Conservation (phyloP, 768 basidiomycete genomes). For the Lentinula sp. region DNA sequence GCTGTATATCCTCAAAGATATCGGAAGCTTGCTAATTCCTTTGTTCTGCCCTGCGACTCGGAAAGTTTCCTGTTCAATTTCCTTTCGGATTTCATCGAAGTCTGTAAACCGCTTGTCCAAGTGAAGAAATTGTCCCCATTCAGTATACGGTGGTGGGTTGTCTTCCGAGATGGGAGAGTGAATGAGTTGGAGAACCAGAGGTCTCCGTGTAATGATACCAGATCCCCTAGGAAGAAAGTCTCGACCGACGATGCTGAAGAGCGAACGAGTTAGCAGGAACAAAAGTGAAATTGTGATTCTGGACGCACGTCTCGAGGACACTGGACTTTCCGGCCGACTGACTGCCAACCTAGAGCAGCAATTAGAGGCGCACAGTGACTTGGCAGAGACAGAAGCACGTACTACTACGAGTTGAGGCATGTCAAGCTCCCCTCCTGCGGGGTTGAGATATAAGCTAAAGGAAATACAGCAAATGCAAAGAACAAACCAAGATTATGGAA, state of each 20-base stretch:
- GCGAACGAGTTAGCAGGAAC: slow-evolving; percentile 1
- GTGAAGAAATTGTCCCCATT: slow-evolving; percentile 98
- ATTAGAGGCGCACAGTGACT: slow-evolving; percentile 20
- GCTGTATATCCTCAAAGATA: slow-evolving; percentile 92
- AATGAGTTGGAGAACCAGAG: slow-evolving; percentile 92
- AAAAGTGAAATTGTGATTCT: slow-evolving; percentile 7
- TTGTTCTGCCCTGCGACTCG: slow-evolving; percentile 98
- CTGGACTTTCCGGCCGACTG: slow-evolving; percentile 97
- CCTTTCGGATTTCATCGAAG: slow-evolving; percentile 87
- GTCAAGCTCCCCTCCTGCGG: slow-evolving; percentile 78
- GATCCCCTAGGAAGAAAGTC: slow-evolving; percentile 85
- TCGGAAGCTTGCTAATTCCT: slow-evolving; percentile 93
- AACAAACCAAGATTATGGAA: slow-evolving; percentile 79
- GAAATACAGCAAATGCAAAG: slow-evolving; percentile 9
- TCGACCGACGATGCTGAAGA: slow-evolving; percentile 80
- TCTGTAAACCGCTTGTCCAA: slow-evolving; percentile 96
- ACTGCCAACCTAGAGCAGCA: slow-evolving; percentile 70
- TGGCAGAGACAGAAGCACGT: slow-evolving; percentile 24
- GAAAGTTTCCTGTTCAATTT: slow-evolving; percentile 98
- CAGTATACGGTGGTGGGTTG: slow-evolving; percentile 46
- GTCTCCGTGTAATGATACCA: slow-evolving; percentile 95
- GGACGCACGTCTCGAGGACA: slow-evolving; percentile 86
- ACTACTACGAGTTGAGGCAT: slow-evolving; percentile 91
- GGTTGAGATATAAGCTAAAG: slow-evolving; percentile 8
- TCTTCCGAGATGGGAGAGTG: slow-evolving; percentile 72